phyloP scores from a whole-genome alignment of 768 basidiomycete species.

The Boletellus emodensis region DNA sequence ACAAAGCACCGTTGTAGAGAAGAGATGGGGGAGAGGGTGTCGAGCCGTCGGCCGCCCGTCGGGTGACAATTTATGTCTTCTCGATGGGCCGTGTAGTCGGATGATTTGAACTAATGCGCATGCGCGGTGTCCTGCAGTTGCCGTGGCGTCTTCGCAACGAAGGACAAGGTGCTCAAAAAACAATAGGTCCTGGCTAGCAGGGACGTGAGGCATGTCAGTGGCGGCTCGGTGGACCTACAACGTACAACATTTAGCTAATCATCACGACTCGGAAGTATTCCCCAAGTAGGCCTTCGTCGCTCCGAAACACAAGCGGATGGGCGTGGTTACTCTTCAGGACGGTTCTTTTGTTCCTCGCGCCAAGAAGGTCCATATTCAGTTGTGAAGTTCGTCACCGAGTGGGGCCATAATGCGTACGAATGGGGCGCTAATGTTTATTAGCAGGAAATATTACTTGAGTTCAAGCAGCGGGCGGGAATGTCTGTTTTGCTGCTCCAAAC shows the following conservation, averaged over 20 bases:
- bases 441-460: too few species aligned
- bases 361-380: too few species aligned
- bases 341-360: too few species aligned
- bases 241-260: slow-evolving; percentile 6
- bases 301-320: too few species aligned
- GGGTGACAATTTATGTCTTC: slow-evolving; percentile 8
- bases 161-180: slow-evolving; percentile 11
- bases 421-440: too few species aligned
- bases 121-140: neutral
- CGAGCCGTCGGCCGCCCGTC: neutral
- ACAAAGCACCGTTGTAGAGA: neutral
- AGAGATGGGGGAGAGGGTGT: neutral
- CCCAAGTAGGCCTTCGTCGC: too few species aligned
- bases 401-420: too few species aligned
- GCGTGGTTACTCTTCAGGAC: too few species aligned
- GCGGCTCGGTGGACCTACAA: slow-evolving; percentile 13
- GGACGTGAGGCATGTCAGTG: neutral
- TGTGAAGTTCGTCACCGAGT: neutral
- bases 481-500: too few species aligned
- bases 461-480: too few species aligned
- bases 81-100: neutral
- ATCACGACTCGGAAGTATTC: too few species aligned
- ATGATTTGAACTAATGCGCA: neutral
- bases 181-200: slow-evolving; percentile 4
- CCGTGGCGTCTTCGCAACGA: slow-evolving; percentile 10